phyloP scores from a whole-genome alignment of 169 alveolate genomes.

The Babesia divergens region DNA sequence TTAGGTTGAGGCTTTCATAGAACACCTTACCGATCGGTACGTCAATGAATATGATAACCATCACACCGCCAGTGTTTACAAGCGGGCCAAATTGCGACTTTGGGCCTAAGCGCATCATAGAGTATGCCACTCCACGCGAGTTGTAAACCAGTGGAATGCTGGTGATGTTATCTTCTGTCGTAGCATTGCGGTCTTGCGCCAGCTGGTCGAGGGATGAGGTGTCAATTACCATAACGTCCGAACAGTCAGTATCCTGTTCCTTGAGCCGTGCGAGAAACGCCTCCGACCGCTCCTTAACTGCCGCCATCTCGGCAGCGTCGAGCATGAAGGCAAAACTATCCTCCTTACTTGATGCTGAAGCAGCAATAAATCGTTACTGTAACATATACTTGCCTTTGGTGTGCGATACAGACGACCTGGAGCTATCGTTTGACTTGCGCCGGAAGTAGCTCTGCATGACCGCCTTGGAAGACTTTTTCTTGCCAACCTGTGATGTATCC shows the following conservation, averaged over 20 bases:
- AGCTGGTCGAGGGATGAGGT: conserved; percentile 8
- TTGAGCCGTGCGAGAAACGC: conserved; percentile 9
- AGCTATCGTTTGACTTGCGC: neutral
- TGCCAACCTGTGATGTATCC: neutral
- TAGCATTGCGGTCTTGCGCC: neutral
- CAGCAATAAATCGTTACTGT: neutral
- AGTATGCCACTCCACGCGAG: conserved; percentile 25
- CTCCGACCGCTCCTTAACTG: conserved; percentile 40
- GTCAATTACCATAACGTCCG: conserved; percentile 44
- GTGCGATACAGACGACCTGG: neutral
- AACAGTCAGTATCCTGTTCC: conserved; percentile 13
- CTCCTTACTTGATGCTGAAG: neutral
- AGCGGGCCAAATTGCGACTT: conserved; percentile 46
- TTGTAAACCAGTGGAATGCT: conserved; percentile 32
- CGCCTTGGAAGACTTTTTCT: neutral
- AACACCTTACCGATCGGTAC: conserved; percentile 18
- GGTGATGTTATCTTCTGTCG: neutral
- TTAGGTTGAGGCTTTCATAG: conserved; percentile 50
- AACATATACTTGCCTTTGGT: neutral
- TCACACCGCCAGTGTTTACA: conserved; percentile 45
- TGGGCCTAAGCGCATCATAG: conserved; percentile 27
- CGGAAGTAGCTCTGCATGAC: conserved; percentile 1
- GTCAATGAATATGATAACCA: conserved; percentile 46
- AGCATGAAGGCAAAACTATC: conserved; percentile 21
- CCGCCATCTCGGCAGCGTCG: conserved; percentile 17